Conservation (phyloP, 1,284 basidiomycete genomes). For the Cerioporus squamosus region DNA sequence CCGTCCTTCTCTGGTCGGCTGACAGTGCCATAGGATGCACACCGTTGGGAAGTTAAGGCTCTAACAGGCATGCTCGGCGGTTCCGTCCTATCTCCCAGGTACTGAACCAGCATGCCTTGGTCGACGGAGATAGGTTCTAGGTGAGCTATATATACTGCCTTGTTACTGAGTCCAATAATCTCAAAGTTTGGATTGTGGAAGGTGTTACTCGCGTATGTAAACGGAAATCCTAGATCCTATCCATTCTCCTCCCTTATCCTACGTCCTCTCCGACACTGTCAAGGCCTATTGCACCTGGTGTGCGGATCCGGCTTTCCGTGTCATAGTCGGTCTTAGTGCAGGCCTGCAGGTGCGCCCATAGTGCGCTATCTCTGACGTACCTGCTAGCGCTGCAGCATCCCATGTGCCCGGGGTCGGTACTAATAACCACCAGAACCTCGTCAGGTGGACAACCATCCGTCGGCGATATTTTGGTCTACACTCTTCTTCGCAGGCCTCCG, state of each 20-base stretch:
- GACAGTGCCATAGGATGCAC: background rate
- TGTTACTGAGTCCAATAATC: too few species aligned
- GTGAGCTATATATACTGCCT: too few species aligned
- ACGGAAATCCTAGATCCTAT: too few species aligned
- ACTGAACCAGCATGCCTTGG: too few species aligned
- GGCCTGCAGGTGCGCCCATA: background rate
- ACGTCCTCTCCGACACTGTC: too few species aligned
- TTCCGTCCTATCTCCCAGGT: too few species aligned
- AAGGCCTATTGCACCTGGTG: too few species aligned
- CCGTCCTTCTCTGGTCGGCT: background rate
- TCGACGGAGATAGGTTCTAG: too few species aligned
- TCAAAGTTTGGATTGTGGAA: too few species aligned
- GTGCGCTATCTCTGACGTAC: background rate
- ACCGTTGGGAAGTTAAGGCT: background rate
- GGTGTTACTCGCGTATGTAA: too few species aligned
- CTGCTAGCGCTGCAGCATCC: background rate
- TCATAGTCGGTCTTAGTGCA: background rate
- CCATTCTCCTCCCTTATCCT: too few species aligned
- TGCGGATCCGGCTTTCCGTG: too few species aligned
- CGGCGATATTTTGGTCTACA: constrained; percentile 5
- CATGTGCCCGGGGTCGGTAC: background rate
- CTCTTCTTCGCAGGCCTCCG: background rate
- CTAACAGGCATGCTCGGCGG: background rate
- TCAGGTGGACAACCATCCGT: constrained; percentile 9
- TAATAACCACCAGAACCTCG: background rate